Evolutionary conservation across 805 yeast genomes (phyloP), one percentile per base, ranked within the genome.

Genomic region (Sugiyamaella valdiviana): DNA sequence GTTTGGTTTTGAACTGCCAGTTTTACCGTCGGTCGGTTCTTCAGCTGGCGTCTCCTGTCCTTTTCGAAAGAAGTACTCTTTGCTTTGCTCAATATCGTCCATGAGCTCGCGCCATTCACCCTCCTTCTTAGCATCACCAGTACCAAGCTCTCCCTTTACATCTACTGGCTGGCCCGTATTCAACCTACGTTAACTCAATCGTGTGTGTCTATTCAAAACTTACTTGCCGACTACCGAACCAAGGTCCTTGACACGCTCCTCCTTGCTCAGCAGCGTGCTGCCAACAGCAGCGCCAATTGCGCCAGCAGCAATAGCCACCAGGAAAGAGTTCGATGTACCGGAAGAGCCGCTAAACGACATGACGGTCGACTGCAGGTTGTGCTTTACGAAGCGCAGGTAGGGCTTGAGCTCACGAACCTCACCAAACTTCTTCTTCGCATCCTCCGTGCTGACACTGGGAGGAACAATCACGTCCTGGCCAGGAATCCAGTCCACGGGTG

Each of bases 391-490:
- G 72, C 96, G 84, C 69, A 89, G 77, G 79, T 89, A 89, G 54
- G 96, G 95, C 77, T 86, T 89, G 68, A 89, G 82, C 65, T 80
- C 83, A 65, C 78, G 80, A 75, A 88, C 87, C 56, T 82, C 80
- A 57, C 95, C 95, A 71, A 85, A 89, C 72, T 86, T 85, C 61
- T 78, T 78, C 73, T 80, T 77, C 38, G 88, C 90, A 46, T 75
- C 88, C 63, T 78, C 91, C 66, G 86, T 84, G 50, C 83, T 75
- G 49, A 90, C 85, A 42, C 83, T 69, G 57, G 95, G 95, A 63
- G 95, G 96, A 55, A 90, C 85, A 66, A 89, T 89, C 50, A 90
- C 96, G 65, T 89, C 96, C 61, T 86, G 79, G 57, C 96, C 96
- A 48, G 77, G 81, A 50, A 74, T 76, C 97, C 97, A 89, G 78